Conservation (phyloP, 495 filamentous ascomycete genomes). For the Saxispiralis lemnorum region DNA sequence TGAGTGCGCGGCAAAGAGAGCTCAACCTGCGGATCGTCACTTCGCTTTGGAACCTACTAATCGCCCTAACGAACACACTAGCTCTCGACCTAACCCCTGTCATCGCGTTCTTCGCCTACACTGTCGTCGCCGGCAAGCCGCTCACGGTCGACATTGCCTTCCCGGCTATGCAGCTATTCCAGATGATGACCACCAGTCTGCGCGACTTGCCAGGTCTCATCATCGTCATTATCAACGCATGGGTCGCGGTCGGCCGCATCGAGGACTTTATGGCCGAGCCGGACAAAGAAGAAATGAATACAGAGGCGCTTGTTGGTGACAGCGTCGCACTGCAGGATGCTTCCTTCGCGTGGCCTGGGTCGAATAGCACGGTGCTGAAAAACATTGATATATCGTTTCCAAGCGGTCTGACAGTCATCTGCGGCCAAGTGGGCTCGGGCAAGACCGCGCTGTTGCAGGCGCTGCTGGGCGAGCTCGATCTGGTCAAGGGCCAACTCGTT, state of each 20-base stretch:
- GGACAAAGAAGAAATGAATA: slow-evolving; percentile 40
- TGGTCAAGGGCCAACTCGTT: slow-evolving; percentile 36
- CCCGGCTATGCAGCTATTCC: slow-evolving; percentile 61
- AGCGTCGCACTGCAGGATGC: slow-evolving; percentile 40
- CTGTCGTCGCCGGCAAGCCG: slow-evolving; percentile 41
- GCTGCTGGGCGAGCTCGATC: slow-evolving; percentile 62
- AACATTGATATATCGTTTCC: slow-evolving; percentile 43
- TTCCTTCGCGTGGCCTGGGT: slow-evolving; percentile 63
- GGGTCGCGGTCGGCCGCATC: slow-evolving; percentile 57
- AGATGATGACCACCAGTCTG: slow-evolving; percentile 49
- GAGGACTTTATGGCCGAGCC: slow-evolving; percentile 73
- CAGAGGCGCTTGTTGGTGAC: slow-evolving; percentile 16
- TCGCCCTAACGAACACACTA: slow-evolving; percentile 43
- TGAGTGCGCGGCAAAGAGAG: slow-evolving; percentile 51
- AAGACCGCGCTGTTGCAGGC: slow-evolving; percentile 69
- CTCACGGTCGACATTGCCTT: slow-evolving; percentile 64
- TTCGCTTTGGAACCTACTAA: slow-evolving; percentile 39
- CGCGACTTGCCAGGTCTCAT: slow-evolving; percentile 54
- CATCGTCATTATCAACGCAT: slow-evolving; percentile 53
- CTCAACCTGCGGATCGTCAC: slow-evolving; percentile 47
- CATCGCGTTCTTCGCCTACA: slow-evolving; percentile 62
- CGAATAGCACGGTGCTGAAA: slow-evolving; percentile 38
- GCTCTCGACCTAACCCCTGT: slow-evolving; percentile 58
- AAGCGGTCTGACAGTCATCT: slow-evolving; percentile 46
- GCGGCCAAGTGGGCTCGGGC: slow-evolving; percentile 59